phyloP scores from a whole-genome alignment of 495 filamentous ascomycete species.

The Penicillium ochrochloron region DNA sequence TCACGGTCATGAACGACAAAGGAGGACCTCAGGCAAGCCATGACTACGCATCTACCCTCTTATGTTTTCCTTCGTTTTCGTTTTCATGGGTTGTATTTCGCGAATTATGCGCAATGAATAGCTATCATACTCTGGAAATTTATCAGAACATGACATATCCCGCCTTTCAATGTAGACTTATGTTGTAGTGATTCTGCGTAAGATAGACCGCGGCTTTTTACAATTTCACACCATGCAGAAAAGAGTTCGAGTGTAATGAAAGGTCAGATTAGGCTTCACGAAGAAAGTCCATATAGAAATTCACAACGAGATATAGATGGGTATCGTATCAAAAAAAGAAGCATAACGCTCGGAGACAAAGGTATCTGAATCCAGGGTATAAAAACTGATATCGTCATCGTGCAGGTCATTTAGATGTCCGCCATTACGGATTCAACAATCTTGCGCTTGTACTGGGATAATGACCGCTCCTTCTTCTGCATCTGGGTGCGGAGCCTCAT shows the following conservation, averaged over 20 bases:
- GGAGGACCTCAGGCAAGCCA: no score
- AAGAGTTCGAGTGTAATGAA: not conserved
- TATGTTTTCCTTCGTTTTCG: no score
- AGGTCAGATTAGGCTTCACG: not conserved
- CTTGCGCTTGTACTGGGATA: conserved; percentile 55
- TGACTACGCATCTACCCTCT: no score
- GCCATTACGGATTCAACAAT: conserved; percentile 63
- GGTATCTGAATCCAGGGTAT: not conserved
- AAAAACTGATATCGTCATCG: not conserved
- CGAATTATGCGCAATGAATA: no score
- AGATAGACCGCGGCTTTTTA: not conserved
- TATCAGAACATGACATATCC: no score
- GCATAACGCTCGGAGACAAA: conserved; percentile 4
- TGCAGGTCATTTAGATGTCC: conserved; percentile 38
- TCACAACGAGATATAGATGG: not conserved
- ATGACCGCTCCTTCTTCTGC: conserved; percentile 54
- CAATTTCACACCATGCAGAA: not conserved
- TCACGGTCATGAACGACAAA: no score
- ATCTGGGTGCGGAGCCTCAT: conserved; percentile 53
- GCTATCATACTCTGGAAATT: no score
- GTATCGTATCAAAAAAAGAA: conserved; percentile 7
- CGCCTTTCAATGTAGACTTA: no score
- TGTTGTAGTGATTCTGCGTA: no score
- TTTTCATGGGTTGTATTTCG: no score
- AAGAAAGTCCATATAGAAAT: not conserved